These are phyloP conservation scores for Breviolum minutum DNA, from an alignment of 73 alveolate genomes.

Conservation along the genomic window DNA sequence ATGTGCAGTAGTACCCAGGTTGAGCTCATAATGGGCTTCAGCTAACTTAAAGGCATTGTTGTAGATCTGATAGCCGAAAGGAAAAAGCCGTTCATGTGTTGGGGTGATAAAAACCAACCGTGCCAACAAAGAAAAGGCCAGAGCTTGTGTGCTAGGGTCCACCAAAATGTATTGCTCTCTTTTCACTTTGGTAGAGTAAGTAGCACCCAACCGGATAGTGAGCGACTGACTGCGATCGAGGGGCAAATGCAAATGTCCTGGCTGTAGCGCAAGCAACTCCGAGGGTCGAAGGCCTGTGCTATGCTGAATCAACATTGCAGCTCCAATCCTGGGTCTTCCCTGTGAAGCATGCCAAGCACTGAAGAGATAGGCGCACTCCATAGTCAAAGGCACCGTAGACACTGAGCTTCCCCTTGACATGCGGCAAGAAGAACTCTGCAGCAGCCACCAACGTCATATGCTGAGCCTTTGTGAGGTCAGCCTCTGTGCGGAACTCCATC, in stretches of 20 bases:
- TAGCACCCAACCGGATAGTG: conserved; percentile 3
- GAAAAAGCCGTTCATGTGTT: not conserved
- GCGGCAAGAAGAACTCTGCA: not conserved
- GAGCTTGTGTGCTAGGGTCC: not conserved
- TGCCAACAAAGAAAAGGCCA: not conserved
- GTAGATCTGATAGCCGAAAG: not conserved
- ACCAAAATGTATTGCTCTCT: not conserved
- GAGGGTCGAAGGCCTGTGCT: not conserved
- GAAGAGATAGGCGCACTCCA: not conserved
- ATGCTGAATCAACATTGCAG: not conserved
- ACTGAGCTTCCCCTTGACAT: not conserved
- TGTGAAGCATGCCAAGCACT: not conserved
- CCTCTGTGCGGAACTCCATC: not conserved
- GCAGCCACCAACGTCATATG: not conserved
- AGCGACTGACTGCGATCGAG: not conserved
- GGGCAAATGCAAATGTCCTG: not conserved
- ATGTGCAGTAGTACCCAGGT: not conserved
- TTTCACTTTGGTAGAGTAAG: not conserved
- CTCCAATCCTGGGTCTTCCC: not conserved
- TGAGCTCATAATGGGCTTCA: not conserved
- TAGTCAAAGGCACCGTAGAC: not conserved
- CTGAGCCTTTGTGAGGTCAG: not conserved
- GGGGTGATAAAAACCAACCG: not conserved
- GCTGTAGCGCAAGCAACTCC: not conserved
- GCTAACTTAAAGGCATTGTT: not conserved